Percentiles rank a stretch among this genome's conserved stretches.
phyloP scores from a whole-genome alignment of 306 rosid species.

The Carpinus fangiana region DNA sequence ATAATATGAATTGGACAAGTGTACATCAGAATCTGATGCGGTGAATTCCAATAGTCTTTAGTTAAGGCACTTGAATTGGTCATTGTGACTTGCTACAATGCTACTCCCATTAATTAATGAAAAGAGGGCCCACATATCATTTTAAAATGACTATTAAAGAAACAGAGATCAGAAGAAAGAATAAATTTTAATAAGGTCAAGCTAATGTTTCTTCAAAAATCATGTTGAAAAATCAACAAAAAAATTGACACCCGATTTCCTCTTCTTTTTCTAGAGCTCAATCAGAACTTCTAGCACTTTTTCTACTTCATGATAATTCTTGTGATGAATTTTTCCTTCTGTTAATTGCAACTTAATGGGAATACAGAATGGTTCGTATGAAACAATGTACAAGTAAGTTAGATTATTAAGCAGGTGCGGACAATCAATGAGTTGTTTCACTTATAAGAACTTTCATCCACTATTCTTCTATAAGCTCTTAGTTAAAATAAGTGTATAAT shows the following conservation, averaged over 20 bases:
- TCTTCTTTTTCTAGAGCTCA: too few relatives aligned
- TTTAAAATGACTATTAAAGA: neutral
- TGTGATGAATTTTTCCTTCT: too few relatives aligned
- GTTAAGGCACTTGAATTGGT: neutral
- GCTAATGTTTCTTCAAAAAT: neutral
- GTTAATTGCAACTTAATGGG: neutral
- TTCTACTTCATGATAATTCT: too few relatives aligned
- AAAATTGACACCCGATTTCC: too few relatives aligned
- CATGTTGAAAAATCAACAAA: neutral
- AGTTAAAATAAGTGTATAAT: neutral
- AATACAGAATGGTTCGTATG: neutral
- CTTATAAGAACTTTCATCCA: neutral
- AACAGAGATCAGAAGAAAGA: neutral
- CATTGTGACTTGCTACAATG: neutral
- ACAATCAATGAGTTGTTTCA: neutral
- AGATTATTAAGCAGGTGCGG: neutral
- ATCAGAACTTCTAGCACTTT: too few relatives aligned
- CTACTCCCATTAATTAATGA: neutral
- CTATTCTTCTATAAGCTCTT: neutral
- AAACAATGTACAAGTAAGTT: neutral
- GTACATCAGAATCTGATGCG: neutral
- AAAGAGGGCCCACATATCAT: neutral
- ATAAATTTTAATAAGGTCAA: neutral
- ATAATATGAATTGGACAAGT: neutral
- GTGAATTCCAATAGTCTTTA: neutral